Evolutionary conservation across 768 basidiomycete species (phyloP).

Genomic region (Sutorius australiensis): DNA sequence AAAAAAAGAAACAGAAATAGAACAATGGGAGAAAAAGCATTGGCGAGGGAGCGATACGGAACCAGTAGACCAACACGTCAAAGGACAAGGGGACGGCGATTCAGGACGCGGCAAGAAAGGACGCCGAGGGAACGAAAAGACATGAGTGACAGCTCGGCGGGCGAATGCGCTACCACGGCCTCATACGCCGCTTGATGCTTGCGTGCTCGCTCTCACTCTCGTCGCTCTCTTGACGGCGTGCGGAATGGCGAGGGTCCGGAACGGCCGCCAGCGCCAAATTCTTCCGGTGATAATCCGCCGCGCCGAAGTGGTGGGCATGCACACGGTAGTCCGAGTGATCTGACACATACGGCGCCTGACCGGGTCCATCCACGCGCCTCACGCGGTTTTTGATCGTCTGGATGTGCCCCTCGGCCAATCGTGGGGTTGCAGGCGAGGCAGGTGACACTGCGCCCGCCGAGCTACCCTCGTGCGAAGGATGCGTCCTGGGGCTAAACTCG

Average conservation of each 20-base stretch:
- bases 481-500: conserved; percentile 23
- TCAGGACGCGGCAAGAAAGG: background rate
- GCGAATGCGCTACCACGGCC: conserved; percentile 41
- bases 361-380: conserved; percentile 9
- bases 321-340: conserved; percentile 16
- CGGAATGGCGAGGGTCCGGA: conserved; percentile 22
- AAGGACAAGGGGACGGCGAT: background rate
- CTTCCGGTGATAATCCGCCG: conserved; percentile 16
- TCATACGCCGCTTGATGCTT: conserved; percentile 34
- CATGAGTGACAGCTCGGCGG: background rate
- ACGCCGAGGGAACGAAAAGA: background rate
- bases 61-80: background rate
- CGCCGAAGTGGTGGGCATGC: conserved; percentile 4
- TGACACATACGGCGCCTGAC: conserved; percentile 5
- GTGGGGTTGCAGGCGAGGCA: conserved; percentile 49
- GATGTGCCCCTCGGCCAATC: conserved; percentile 33
- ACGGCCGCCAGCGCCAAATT: conserved; percentile 16
- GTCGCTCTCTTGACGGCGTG: conserved; percentile 29
- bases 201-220: conserved; percentile 38
- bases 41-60: background rate
- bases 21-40: background rate
- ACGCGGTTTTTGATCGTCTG: conserved; percentile 14
- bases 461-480: conserved; percentile 41
- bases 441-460: conserved; percentile 53
- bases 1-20: background rate